Percentiles rank a stretch among this genome's conserved stretches.
phyloP scores from a whole-genome alignment of 2,329 filamentous ascomycete species.

The Bimuria novae-zelandiae region DNA sequence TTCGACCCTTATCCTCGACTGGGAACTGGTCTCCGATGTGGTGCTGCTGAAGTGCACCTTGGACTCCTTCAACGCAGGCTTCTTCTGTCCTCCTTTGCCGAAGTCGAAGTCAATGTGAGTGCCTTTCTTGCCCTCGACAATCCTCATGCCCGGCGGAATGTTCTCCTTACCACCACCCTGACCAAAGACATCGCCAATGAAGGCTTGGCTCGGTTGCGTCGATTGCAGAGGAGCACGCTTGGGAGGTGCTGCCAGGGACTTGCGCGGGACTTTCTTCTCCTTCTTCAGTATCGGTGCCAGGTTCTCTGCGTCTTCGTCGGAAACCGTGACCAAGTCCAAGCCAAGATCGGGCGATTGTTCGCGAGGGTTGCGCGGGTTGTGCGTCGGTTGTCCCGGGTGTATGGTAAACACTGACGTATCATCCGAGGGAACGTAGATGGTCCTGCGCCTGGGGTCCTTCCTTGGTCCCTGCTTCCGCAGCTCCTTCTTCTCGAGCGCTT shows the following conservation, averaged over 20 bases:
- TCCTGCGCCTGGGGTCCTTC: conserved; percentile 53
- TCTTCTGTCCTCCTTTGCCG: conserved; percentile 31
- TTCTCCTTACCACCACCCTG: conserved; percentile 67
- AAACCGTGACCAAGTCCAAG: conserved; percentile 44
- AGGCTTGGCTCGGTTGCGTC: conserved; percentile 43
- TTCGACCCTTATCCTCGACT: conserved; percentile 30
- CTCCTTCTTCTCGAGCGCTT: conserved; percentile 37
- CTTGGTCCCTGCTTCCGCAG: conserved; percentile 34
- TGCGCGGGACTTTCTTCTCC: conserved; percentile 41
- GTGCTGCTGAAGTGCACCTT: conserved; percentile 37
- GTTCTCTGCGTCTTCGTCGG: conserved; percentile 44
- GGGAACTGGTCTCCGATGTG: conserved; percentile 22
- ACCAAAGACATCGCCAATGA: conserved; percentile 54
- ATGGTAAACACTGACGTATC: conserved; percentile 58
- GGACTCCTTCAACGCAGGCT: conserved; percentile 25
- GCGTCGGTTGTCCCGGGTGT: conserved; percentile 51
- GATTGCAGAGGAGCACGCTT: conserved; percentile 57
- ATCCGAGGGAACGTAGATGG: conserved; percentile 57
- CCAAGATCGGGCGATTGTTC: conserved; percentile 44
- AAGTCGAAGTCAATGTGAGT: conserved; percentile 41
- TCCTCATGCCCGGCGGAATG: conserved; percentile 56
- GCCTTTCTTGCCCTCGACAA: conserved; percentile 31
- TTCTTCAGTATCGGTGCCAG: conserved; percentile 38
- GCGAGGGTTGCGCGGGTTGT: conserved; percentile 29
- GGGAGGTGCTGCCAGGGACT: conserved; percentile 52